Evolutionary conservation across 768 basidiomycete genomes (phyloP).

Genomic region (Tulasnella sp.): DNA sequence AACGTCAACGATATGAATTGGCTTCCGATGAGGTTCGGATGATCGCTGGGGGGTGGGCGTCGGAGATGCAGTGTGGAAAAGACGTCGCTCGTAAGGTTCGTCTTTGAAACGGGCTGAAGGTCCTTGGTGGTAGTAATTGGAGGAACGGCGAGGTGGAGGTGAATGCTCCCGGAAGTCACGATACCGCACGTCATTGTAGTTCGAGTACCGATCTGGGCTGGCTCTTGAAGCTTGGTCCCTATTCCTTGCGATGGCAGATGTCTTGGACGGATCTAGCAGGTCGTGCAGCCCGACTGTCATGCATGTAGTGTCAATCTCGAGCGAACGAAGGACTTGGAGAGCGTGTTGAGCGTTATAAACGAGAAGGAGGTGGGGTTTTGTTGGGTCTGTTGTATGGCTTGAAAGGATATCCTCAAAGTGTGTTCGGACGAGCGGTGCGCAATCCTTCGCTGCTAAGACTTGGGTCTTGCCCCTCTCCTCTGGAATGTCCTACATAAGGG

Average conservation of each 20-base stretch:
- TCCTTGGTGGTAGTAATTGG: neutral
- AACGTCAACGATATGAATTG: constrained; percentile 13
- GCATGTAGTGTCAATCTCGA: neutral
- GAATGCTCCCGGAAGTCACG: neutral
- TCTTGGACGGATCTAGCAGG: neutral
- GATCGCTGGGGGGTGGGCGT: neutral
- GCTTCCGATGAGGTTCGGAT: neutral
- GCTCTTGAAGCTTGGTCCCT: neutral
- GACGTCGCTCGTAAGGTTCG: neutral
- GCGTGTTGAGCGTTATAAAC: constrained; percentile 4
- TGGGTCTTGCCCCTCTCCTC: neutral
- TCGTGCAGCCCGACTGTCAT: neutral
- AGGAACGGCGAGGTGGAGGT: neutral
- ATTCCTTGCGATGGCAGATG: neutral
- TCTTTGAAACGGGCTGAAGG: neutral
- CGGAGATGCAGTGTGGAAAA: neutral
- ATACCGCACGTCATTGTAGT: neutral
- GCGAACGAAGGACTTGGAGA: neutral
- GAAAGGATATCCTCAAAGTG: neutral
- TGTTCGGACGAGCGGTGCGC: neutral
- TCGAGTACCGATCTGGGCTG: neutral
- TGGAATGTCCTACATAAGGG: neutral
- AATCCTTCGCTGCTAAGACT: neutral
- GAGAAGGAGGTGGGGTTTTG: constrained; percentile 10
- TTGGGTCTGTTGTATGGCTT: neutral